Base-by-base conservation (phyloP, 106 monocot genomes). In the Acorus gramineus region DNA sequence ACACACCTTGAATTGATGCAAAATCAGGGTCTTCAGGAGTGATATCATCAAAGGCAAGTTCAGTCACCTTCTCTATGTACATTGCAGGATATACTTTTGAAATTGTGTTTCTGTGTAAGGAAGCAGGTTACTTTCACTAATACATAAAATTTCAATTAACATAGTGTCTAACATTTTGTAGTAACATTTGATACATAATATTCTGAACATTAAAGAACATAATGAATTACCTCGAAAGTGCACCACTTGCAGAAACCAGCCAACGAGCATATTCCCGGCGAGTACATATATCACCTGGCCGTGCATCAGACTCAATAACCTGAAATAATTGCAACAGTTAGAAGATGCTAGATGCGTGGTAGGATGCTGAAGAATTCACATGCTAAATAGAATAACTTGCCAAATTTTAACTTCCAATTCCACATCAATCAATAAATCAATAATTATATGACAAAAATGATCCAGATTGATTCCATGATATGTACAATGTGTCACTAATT, bases 251-350 rank as follows among this genome's bases (percentile, higher is more conserved):
- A 65, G 77, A 69, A 45, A 99, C 87, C 66, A 99, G 78, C 98
- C 98, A 99, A n/a, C 98, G 88, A 71, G 85, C 98, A 74, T 99
- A 99, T 68, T 99, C 98, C 54, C 98, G 78, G 42, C 98, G 98
- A 65, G 86, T 89, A 63, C 98, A 99, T 76, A 99, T 74, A 59
- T 89, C 98, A 79, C 92, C 86, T 60, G 98, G 89, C 73, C 81
- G 83, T 47, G 74, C 81, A 82, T 79, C 77, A 49, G 70, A 52
- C 70, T 89, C 98, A 75, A 99, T 99, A 55, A 99, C 98, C 98
- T 99, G 59, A 44, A 83, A 54, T 7, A 49, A 50, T 28, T 28
- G 1, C 28, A 28, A 28, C 28, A 28, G 28, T 28, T 28, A 28
- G 28, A 28, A 28, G 28, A 28, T 28, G 28, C 28, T 28, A 28